Evolutionary conservation across 1,139 yeast genomes (phyloP), one percentile per base, ranked within the genome.

Genomic region (Yamadazyma triangularis): DNA sequence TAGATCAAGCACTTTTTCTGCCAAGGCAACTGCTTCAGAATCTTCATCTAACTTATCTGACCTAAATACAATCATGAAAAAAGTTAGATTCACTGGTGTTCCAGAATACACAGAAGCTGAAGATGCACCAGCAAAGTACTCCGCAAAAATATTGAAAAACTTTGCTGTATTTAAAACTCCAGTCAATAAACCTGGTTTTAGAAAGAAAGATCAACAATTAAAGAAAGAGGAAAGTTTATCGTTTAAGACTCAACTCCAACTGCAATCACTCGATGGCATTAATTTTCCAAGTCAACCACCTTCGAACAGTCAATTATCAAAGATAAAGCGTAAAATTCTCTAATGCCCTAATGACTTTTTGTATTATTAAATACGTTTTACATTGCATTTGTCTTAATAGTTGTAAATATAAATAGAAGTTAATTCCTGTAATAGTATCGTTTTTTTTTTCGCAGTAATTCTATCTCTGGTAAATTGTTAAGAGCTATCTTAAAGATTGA

Each of bases 141-240:
- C 74, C 24, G 62, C 61, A 38, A 60, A 64, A 29, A 71, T 73
- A 25, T 50, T 74, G 32, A 62, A 67, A 56, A 68, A 66, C 37
- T 68, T 68, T 49, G 70, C 71, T 1, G 57, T 58, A 11, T 63
- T 65, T 40, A 56, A 57, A 34, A 39, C 52, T 5, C 64, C 66
- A 4, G 31, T 40, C 1, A 40, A 38, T 4, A 18, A 18, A 9
- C 35, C 33, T 14, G 43, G 44, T 14, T 52, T 56, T 38, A 60
- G 49, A 40, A 57, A 57, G 45, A 64, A 68, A 42, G 77, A 73
- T 32, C 68, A 62, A 33, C 44, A 61, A 38, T 55, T 73, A 30
- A 69, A 71, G 45, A 60, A 64, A 18, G 79, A 75, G 41, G 79
- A 74, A 44, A 75, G 79, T 35, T 41, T 68, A 39, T 65, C 67